These are phyloP conservation scores for Tolypocladium sp. DNA, from an alignment of 2,329 filamentous ascomycete species.

Conservation along the genomic window DNA sequence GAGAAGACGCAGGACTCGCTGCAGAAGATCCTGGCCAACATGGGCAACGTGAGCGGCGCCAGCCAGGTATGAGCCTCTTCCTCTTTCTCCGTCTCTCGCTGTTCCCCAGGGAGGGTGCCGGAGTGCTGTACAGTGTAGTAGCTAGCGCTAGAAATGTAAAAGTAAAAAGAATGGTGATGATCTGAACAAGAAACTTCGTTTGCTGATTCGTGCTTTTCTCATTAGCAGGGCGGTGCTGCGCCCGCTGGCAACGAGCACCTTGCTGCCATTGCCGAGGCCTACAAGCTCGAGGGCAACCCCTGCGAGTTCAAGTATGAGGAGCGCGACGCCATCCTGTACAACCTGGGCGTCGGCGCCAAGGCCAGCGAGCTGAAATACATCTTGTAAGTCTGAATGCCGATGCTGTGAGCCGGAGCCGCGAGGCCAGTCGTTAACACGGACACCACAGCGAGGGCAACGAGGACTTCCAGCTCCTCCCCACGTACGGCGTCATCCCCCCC, in stretches of 20 bases:
- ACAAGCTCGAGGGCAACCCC: conserved; percentile 59
- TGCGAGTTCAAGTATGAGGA: conserved; percentile 79
- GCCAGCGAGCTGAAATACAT: conserved; percentile 78
- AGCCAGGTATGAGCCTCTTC: conserved; percentile 46
- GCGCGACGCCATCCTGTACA: conserved; percentile 88
- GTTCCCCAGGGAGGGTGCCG: not conserved
- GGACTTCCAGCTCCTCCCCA: conserved; percentile 87
- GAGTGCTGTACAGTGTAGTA: conserved; percentile 9
- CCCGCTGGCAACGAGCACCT: conserved; percentile 55
- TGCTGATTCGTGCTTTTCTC: conserved; percentile 13
- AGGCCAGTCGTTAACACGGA: not conserved
- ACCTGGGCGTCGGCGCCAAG: conserved; percentile 88
- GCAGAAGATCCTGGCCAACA: conserved; percentile 70
- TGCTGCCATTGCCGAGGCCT: conserved; percentile 65
- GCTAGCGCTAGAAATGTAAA: conserved; percentile 8
- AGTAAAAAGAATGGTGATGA: not conserved
- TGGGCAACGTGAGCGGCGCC: conserved; percentile 61
- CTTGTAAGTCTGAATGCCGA: conserved; percentile 40
- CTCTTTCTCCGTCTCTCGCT: conserved; percentile 6
- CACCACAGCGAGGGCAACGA: conserved; percentile 62
- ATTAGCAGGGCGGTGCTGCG: conserved; percentile 9
- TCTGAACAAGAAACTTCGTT: not conserved
- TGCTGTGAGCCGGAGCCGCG: not conserved
- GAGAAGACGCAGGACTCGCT: conserved; percentile 67
- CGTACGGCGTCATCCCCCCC: conserved; percentile 92